Evolutionary conservation across 768 basidiomycete genomes (phyloP), one percentile per base, ranked within the genome.

Genomic region (Mycena galopus): DNA sequence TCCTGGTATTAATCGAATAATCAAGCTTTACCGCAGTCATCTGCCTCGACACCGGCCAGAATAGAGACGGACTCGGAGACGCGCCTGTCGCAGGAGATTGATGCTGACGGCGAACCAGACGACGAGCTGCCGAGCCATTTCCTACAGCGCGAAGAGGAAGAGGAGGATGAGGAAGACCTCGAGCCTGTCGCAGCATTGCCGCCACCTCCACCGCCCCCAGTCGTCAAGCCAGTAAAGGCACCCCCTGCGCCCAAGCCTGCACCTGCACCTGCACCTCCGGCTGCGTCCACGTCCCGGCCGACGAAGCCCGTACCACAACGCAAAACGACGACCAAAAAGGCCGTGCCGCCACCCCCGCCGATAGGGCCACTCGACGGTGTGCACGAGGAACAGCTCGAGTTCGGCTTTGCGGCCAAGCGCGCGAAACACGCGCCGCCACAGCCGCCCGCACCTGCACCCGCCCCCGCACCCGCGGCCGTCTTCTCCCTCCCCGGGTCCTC

Each of bases 371-470:
- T 72, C 32, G 71, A 11, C 74, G 78, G 63, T 53, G 42, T 76
- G 12, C 79, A 84, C 68, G 81, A 86, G 17, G 89, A 84, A 72
- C 88, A 89, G 65, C 84, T 83, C 32, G 82, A 83, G 68, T 87
- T 91, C 71, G 88, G 88, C 29, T 86, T 88, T 23, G 47, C 65
- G 3, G 30, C 29, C 27, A 75, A 75, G 53, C 69, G 70, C 50
- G 33, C 61, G 42, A 65, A 60, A 82, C 86, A 57, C 19, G 21
- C 44, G 19, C 16, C 42, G 25, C 29, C 59, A 7, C 11, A 59
- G 33, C 64, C 76, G 5, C 79, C 82, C 0, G 71, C 79, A 2
- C 62, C 79, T n/a, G 73, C 60, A 71, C 83, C 61, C 64, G 77
- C 83, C n/a, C n/a, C 71, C 19, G 80, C 79, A 12, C 79, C 73